Percentiles rank a stretch among this genome's conserved stretches.
Conservation (phyloP, 768 basidiomycete genomes). For the Termitomyces sp. region DNA sequence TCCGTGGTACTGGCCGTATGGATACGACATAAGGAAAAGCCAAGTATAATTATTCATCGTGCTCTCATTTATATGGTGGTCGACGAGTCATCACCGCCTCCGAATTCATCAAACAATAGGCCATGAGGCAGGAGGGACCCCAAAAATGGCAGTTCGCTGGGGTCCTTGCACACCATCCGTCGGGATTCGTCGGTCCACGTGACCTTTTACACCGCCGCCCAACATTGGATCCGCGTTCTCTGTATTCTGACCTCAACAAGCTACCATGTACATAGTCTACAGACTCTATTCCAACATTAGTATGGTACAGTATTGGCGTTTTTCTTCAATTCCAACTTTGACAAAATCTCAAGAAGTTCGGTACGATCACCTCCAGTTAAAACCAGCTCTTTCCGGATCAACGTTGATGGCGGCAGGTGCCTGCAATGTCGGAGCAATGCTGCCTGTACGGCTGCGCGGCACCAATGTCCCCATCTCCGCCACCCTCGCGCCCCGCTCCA, state of each 20-base stretch:
- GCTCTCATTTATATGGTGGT: slow-evolving; percentile 27
- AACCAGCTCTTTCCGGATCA: slow-evolving; percentile 2
- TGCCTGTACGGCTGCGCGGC: slow-evolving; percentile 43
- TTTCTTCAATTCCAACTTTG: background rate
- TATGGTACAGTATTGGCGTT: slow-evolving; percentile 9
- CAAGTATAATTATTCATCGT: slow-evolving; percentile 16
- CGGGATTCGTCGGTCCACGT: slow-evolving; percentile 24
- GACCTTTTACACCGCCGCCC: background rate
- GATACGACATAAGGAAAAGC: slow-evolving; percentile 43
- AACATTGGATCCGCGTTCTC: too few species aligned
- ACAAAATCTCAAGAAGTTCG: background rate
- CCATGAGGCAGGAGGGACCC: slow-evolving; percentile 21
- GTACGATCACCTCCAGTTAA: background rate
- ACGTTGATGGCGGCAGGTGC: slow-evolving; percentile 18
- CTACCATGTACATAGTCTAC: background rate
- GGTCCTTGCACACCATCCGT: slow-evolving; percentile 26
- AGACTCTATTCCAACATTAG: slow-evolving; percentile 7
- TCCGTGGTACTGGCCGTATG: slow-evolving; percentile 35
- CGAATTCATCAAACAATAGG: slow-evolving; percentile 30
- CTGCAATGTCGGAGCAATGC: slow-evolving; percentile 22
- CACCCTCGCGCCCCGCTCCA: slow-evolving; percentile 60
- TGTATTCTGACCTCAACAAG: background rate
- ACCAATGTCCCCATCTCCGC: slow-evolving; percentile 63
- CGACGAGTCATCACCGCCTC: slow-evolving; percentile 23
- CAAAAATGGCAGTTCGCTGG: slow-evolving; percentile 12